phyloP scores from a whole-genome alignment of 1,284 basidiomycete genomes.

The Cryptococcus sp. region DNA sequence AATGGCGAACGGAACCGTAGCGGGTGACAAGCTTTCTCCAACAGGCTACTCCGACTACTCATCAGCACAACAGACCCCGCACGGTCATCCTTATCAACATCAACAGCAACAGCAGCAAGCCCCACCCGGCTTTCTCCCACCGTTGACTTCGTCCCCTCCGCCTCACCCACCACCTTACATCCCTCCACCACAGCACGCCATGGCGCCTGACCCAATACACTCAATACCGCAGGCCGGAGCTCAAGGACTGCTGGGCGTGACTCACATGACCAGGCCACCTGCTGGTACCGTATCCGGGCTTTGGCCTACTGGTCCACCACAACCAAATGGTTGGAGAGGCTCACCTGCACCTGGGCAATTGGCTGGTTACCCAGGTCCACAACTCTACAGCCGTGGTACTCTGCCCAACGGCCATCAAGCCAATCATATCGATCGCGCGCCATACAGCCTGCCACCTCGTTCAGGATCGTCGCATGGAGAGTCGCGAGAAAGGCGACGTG shows the following conservation, averaged over 20 bases:
- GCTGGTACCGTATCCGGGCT: not conserved
- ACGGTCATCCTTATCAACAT: conserved; percentile 9
- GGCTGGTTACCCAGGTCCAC: conserved; percentile 1
- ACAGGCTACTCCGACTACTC: conserved; percentile 3
- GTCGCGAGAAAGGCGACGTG: conserved; percentile 17
- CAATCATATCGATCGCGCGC: conserved; percentile 23
- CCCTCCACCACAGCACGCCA: conserved; percentile 49
- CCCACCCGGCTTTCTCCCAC: conserved; percentile 32
- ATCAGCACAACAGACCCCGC: conserved; percentile 8
- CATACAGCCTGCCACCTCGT: conserved; percentile 5
- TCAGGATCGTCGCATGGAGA: conserved; percentile 20
- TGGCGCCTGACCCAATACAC: conserved; percentile 50
- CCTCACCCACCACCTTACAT: conserved; percentile 45
- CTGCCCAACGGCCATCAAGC: conserved; percentile 14
- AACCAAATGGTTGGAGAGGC: conserved; percentile 19
- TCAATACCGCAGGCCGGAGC: conserved; percentile 19
- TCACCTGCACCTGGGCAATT: not conserved
- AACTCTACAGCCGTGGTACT: conserved; percentile 7
- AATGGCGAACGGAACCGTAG: conserved; percentile 4
- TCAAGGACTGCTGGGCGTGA: conserved; percentile 5
- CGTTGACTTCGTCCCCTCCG: conserved; percentile 45
- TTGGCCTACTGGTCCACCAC: conserved; percentile 13
- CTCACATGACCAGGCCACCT: not conserved
- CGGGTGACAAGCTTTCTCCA: conserved; percentile 3
- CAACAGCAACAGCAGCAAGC: conserved; percentile 7